A percentile compares a stretch with the other conserved stretches of the same genome.
Conservation (phyloP, 805 yeast genomes). For the Starmerella stigmatis region DNA sequence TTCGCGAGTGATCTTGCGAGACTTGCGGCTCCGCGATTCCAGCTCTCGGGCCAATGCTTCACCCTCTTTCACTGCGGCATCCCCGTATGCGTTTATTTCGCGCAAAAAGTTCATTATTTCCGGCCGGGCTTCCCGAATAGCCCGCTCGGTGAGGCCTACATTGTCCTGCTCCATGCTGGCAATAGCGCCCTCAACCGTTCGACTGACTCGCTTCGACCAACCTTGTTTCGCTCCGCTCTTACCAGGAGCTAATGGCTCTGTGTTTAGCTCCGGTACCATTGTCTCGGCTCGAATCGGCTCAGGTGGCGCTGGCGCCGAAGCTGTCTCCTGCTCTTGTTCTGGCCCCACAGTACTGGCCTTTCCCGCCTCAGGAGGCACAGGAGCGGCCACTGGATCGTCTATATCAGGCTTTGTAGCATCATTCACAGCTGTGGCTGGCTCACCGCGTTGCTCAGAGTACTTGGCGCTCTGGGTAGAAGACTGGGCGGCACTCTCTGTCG, state of each 20-base stretch:
- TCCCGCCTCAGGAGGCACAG: too few relatives aligned
- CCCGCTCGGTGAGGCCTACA: conserved; percentile 2
- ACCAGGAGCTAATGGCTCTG: not conserved
- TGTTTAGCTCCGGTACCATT: not conserved
- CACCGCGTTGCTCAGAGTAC: too few relatives aligned
- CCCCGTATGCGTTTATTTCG: conserved; percentile 19
- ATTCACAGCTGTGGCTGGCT: too few relatives aligned
- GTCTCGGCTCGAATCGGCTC: too few relatives aligned
- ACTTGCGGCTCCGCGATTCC: conserved; percentile 8
- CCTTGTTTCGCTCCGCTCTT: not conserved
- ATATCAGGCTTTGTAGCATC: too few relatives aligned
- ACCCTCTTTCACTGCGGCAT: conserved; percentile 15
- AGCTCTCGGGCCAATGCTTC: conserved; percentile 21
- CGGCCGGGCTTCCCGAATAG: conserved; percentile 21
- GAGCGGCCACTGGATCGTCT: too few relatives aligned
- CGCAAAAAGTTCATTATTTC: conserved; percentile 23
- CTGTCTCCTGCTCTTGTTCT: too few relatives aligned
- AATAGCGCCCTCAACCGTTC: conserved; percentile 22
- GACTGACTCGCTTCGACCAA: conserved; percentile 20
- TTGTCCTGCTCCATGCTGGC: conserved; percentile 21
- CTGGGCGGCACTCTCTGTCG: not conserved
- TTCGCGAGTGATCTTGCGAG: conserved; percentile 2
- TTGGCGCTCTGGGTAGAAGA: not conserved
- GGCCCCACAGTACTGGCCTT: too few relatives aligned
- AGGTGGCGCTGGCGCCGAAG: too few relatives aligned